phyloP scores from a whole-genome alignment of 1,139 yeast genomes.

The Taphrina confusa region DNA sequence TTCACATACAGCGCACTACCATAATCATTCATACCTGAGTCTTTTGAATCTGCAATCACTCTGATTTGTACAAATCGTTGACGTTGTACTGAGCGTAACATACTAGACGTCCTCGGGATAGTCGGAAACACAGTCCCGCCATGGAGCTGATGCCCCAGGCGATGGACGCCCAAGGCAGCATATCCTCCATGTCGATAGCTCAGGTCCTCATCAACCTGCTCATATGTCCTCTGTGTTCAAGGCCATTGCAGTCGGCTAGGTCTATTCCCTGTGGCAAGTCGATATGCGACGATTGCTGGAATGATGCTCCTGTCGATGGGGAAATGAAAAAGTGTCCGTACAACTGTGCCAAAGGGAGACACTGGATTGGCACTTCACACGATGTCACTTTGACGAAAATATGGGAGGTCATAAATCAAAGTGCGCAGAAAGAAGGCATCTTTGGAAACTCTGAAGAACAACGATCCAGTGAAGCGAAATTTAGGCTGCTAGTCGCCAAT shows the following conservation, averaged over 20 bases:
- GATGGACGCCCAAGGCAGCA: not conserved
- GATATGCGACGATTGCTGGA: conserved; percentile 33
- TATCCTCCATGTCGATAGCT: conserved; percentile 12
- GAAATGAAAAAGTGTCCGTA: conserved; percentile 28
- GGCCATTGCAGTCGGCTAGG: conserved; percentile 21
- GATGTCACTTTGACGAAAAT: conserved; percentile 26
- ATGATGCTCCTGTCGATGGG: conserved; percentile 21
- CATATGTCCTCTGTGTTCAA: conserved; percentile 24
- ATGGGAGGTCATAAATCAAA: conserved; percentile 9
- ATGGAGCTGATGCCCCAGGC: conserved; percentile 2
- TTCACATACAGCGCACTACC: not conserved
- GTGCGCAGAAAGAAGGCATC: not conserved
- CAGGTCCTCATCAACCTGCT: conserved; percentile 21
- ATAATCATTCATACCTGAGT: not conserved
- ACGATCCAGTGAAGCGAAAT: not conserved
- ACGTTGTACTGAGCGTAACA: too few relatives aligned
- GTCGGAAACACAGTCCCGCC: not conserved
- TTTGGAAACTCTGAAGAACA: not conserved
- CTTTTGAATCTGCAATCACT: too few relatives aligned
- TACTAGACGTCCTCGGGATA: too few relatives aligned
- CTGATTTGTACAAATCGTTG: too few relatives aligned
- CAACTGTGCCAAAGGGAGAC: conserved; percentile 28
- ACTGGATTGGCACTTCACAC: conserved; percentile 30
- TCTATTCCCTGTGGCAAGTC: conserved; percentile 30
- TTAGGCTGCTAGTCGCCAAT: not conserved